A percentile compares a stretch with the other conserved stretches of the same genome.
These are phyloP conservation scores for Ceratocystis eucalypticola DNA, from an alignment of 2,329 filamentous ascomycete species.

Conservation along the genomic window DNA sequence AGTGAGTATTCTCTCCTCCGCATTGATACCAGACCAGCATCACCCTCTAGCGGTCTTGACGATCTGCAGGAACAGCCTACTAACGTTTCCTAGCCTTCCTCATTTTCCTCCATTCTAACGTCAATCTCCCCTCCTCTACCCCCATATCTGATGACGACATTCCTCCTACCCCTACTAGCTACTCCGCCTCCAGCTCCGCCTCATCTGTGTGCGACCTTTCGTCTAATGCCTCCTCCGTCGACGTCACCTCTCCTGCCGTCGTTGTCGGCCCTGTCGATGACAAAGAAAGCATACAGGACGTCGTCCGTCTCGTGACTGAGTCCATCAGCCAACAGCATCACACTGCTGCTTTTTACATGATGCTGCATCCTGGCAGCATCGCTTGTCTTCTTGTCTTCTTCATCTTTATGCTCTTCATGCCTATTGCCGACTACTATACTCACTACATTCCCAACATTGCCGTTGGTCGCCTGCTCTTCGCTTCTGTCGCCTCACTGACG, in stretches of 20 bases:
- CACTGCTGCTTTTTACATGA: conserved; percentile 46
- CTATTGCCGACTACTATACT: conserved; percentile 27
- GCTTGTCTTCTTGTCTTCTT: conserved; percentile 31
- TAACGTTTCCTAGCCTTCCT: conserved; percentile 3
- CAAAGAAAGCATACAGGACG: conserved; percentile 48
- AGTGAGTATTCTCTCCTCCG: conserved; percentile 5
- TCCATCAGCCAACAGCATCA: conserved; percentile 73
- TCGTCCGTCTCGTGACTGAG: conserved; percentile 62
- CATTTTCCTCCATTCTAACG: conserved; percentile 9
- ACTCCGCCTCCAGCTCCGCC: background rate
- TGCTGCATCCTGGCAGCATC: conserved; percentile 46
- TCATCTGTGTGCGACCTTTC: conserved; percentile 18
- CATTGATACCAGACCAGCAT: background rate
- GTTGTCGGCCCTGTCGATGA: conserved; percentile 41
- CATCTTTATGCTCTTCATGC: conserved; percentile 31
- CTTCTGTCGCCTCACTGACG: conserved; percentile 48
- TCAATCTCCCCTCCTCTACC: conserved; percentile 3
- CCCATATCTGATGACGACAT: background rate
- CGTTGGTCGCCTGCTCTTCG: conserved; percentile 39
- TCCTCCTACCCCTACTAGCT: background rate
- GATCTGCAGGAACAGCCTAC: too few relatives aligned
- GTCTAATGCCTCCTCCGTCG: conserved; percentile 31
- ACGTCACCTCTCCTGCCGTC: conserved; percentile 38
- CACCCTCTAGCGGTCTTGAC: background rate
- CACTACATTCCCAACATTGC: conserved; percentile 30